Evolutionary conservation across 1,284 basidiomycete genomes (phyloP).

Genomic region (Ustilago loliicola): DNA sequence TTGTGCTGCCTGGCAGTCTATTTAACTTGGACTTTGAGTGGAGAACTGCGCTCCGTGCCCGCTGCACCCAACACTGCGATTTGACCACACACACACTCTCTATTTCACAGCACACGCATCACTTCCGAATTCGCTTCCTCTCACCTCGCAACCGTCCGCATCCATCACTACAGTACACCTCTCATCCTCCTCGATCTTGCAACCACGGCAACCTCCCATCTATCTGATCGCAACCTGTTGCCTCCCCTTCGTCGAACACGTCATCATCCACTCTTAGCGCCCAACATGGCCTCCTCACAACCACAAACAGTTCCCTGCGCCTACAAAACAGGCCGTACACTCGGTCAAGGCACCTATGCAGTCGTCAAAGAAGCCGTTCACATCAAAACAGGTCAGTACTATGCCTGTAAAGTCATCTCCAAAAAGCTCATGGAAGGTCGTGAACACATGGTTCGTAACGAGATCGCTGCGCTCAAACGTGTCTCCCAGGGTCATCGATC

Average conservation of each 20-base stretch:
- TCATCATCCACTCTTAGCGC: not conserved
- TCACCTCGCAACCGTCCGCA: too few relatives aligned
- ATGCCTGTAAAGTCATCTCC: conserved; percentile 75
- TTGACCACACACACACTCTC: too few relatives aligned
- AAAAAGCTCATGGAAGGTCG: conserved; percentile 90
- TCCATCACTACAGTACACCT: too few relatives aligned
- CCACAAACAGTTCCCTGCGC: conserved; percentile 68
- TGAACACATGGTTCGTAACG: conserved; percentile 84
- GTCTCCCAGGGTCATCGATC: conserved; percentile 91
- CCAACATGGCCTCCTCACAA: conserved; percentile 31
- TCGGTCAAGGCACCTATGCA: conserved; percentile 87
- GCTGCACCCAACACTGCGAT: too few relatives aligned
- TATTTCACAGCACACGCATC: too few relatives aligned
- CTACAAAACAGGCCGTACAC: conserved; percentile 70
- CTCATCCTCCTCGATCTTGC: too few relatives aligned
- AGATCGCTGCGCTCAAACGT: conserved; percentile 93
- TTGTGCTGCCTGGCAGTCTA: too few relatives aligned
- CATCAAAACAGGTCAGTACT: conserved; percentile 81
- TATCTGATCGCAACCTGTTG: too few relatives aligned
- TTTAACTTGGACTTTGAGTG: too few relatives aligned
- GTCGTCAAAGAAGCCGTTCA: conserved; percentile 96
- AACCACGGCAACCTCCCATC: too few relatives aligned
- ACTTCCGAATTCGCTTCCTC: too few relatives aligned
- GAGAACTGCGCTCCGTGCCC: too few relatives aligned
- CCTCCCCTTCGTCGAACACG: not conserved